phyloP scores from a whole-genome alignment of 2,329 filamentous ascomycete species.

The Pezicula neosporulosa region DNA sequence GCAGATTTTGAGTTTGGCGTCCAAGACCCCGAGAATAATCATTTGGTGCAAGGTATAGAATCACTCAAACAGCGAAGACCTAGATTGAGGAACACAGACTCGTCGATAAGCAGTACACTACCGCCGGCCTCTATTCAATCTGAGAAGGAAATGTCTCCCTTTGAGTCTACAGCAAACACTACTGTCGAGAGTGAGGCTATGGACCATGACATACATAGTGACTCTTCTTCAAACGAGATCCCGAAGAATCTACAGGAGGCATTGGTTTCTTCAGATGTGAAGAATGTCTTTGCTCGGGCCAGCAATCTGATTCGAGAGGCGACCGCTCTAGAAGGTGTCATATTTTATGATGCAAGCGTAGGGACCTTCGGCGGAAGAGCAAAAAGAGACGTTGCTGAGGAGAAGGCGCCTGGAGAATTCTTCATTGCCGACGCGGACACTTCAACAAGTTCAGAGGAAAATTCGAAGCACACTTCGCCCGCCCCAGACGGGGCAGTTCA shows the following conservation, averaged over 20 bases:
- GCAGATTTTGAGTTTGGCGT: slow-evolving; percentile 27
- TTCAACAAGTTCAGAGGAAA: slow-evolving; percentile 25
- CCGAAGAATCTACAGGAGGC: slow-evolving; percentile 22
- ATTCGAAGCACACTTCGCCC: slow-evolving; percentile 10
- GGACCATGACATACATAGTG: slow-evolving; percentile 18
- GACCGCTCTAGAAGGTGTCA: slow-evolving; percentile 24
- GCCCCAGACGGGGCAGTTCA: slow-evolving; percentile 10
- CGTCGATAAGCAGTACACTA: slow-evolving; percentile 6
- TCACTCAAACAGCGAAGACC: slow-evolving; percentile 2
- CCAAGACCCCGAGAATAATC: slow-evolving; percentile 21
- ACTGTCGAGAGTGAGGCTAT: slow-evolving; percentile 14
- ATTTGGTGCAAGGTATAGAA: slow-evolving; percentile 15
- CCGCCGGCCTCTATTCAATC: slow-evolving; percentile 13
- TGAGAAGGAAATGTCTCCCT: slow-evolving; percentile 17
- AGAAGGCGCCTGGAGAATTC: slow-evolving; percentile 23
- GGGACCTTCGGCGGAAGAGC: slow-evolving; percentile 24
- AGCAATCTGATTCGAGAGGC: slow-evolving; percentile 29
- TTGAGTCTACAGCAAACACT: slow-evolving; percentile 12
- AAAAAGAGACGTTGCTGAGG: slow-evolving; percentile 15
- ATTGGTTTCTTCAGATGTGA: slow-evolving; percentile 22
- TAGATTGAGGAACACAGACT: too few species aligned
- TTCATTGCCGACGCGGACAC: slow-evolving; percentile 3
- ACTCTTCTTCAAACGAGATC: slow-evolving; percentile 6
- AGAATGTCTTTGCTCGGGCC: slow-evolving; percentile 22
- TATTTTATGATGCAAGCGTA: slow-evolving; percentile 27